Evolutionary conservation across 106 monocot species (phyloP), one percentile per base, ranked within the genome.

Genomic region (Dendrobium officinale): DNA sequence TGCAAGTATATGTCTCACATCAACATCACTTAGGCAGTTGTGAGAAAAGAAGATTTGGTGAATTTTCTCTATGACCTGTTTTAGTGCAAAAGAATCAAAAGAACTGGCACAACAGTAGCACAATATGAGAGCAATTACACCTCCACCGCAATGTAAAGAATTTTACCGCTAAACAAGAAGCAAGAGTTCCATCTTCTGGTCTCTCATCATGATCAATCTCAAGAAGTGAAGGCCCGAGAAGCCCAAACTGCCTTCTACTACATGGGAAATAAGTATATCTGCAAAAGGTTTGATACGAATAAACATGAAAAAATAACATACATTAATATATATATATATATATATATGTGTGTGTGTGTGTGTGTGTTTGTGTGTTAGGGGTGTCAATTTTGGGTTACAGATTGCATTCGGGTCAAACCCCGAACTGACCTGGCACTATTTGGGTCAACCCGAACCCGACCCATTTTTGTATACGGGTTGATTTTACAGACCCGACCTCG

Each of bases 241-340:
- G 91, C 41, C 99, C 92, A 82, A 99, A 99, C 77, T 99, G 99
- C 0, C 99, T 83, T 82, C 99, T 84, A 56, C 99, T 99, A 51
- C 89, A 88, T 22, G 99, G 99, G 75, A 99, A 99, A 80, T 93
- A 99, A 33, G 86, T 95, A 42, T 99, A 99, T 78, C 99, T 99
- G 85, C 56, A 80, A 75, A 42, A 78, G 31, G 9, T 19, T 4
- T 75, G n/a, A 51, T 24, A 55, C 54, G 73, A 72, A 58, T 47
- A 6, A 56, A 68, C 11, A 37, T 11, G 0, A 1, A 44, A 18
- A 45, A 75, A 33, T 13, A 51, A 51, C 3, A 51, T 13, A 11
- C 9, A 51, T 51, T 2, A 26, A 51, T 11, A 11, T 11, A 51
- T 2, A 33, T 33, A 33, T 33, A 33, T 33, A 33, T 33, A 37